Conservation (phyloP, 176 grass and related monocot genomes). For the Alopecurus myosuroides region DNA sequence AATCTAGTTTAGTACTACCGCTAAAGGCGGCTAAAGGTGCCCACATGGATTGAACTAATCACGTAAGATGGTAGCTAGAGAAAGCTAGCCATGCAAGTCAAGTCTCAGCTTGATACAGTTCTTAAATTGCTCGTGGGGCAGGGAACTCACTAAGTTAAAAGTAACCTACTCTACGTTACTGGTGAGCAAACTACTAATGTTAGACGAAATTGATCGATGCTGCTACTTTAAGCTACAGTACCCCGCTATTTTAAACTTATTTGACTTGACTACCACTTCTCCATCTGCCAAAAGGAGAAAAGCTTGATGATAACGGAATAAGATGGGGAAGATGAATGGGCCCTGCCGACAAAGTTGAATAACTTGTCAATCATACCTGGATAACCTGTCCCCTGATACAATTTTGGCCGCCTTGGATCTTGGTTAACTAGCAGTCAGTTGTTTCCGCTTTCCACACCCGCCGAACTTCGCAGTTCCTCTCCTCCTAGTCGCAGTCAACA, state of each 20-base stretch:
- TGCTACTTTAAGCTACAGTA: background rate
- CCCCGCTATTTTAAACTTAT: background rate
- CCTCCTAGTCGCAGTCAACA: constrained; percentile 3
- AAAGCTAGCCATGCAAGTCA: background rate
- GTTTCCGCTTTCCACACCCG: constrained; percentile 16
- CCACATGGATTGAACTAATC: background rate
- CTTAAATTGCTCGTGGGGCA: background rate
- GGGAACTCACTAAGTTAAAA: background rate
- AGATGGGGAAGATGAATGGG: background rate
- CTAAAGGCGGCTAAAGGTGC: background rate
- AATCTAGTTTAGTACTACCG: background rate
- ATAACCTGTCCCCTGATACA: background rate
- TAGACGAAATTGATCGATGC: background rate
- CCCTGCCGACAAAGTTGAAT: background rate
- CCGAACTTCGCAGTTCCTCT: constrained; percentile 21
- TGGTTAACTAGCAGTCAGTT: background rate
- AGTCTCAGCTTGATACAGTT: background rate
- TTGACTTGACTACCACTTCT: background rate
- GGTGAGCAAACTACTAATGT: background rate
- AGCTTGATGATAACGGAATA: background rate
- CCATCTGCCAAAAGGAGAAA: background rate
- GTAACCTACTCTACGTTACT: background rate
- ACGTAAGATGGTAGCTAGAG: background rate
- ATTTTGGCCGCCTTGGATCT: background rate
- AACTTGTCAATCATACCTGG: background rate